phyloP scores from a whole-genome alignment of 257 asterid genomes.

The Plectranthus barbatus region DNA sequence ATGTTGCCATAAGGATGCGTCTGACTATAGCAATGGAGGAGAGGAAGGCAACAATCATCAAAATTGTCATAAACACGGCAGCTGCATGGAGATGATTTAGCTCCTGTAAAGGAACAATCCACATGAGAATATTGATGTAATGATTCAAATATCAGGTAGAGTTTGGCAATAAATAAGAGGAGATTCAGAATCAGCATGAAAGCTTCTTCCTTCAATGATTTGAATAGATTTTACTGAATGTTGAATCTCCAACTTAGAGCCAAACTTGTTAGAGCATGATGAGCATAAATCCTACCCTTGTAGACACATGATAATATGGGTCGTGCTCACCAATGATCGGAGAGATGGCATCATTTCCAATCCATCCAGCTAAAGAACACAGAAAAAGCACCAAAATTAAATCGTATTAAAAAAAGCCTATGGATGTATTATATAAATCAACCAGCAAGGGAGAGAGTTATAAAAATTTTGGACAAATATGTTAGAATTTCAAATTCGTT shows the following conservation, averaged over 20 bases:
- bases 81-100: constrained; percentile 80
- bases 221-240: neutral
- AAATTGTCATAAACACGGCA: constrained; percentile 70
- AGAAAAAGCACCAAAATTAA: constrained; percentile 5
- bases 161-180: neutral
- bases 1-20: constrained; percentile 95
- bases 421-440: neutral
- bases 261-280: constrained; percentile 13
- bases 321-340: constrained; percentile 95
- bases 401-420: neutral
- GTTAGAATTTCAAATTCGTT: neutral
- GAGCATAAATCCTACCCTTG: constrained; percentile 56
- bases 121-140: constrained; percentile 2
- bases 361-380: constrained; percentile 87
- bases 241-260: neutral
- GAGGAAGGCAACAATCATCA: constrained; percentile 74
- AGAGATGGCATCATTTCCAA: constrained; percentile 84
- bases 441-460: neutral
- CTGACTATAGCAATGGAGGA: constrained; percentile 90
- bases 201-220: neutral
- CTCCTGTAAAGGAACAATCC: constrained; percentile 53
- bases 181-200: neutral
- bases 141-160: neutral
- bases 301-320: constrained; percentile 76
- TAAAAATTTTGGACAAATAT: neutral